Base-by-base conservation (phyloP, 2,329 filamentous ascomycete genomes). In the Fusarium sp. region DNA sequence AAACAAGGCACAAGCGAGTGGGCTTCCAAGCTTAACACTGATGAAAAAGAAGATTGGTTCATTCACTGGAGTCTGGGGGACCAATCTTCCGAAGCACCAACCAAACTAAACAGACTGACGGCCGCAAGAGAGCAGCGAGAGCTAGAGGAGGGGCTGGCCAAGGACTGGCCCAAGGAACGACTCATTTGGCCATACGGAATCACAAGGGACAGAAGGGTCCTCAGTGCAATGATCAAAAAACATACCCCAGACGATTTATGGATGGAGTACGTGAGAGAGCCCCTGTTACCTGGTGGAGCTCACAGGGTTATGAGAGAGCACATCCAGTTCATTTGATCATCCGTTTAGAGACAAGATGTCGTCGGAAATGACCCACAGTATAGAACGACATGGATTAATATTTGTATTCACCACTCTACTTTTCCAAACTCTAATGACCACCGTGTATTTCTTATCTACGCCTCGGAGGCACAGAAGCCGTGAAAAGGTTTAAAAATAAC, bases 301-400 rank as follows among this genome's bases (percentile, higher is more conserved):
- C 47, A 53, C 4, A 21, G 42, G 15, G 42, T 47, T 5, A 48
- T 36, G 42, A 48, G 36, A n/a, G 42, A 53, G 11, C 24, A 48
- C n/a, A 46, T 47, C 4, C 20, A 17, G 21, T 48, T 48, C n/a
- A 3, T 5, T 24, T 48, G 3, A 48, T 4, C 23, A 28, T 28
- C 10, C 10, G 26, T 5, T 28, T 28, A 4, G 11, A 28, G 26
- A 28, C 26, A 11, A 12, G 11, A 28, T 28, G 12, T 11, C 26
- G 2, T 28, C 26, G 26, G 26, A 28, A 12, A 28, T 2, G 26
- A 28, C 26, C 26, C 26, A 28, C 26, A 28, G 10, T 4, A 12
- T 12, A 11, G 10, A 10, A 28, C 4, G 26, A 28, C 26, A 28
- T 12, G 10, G 26, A 28, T 28, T 12, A 28, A 28, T 28, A 28